phyloP scores from a whole-genome alignment of 1,139 yeast genomes.

The Protomyces lactucae-debilis region DNA sequence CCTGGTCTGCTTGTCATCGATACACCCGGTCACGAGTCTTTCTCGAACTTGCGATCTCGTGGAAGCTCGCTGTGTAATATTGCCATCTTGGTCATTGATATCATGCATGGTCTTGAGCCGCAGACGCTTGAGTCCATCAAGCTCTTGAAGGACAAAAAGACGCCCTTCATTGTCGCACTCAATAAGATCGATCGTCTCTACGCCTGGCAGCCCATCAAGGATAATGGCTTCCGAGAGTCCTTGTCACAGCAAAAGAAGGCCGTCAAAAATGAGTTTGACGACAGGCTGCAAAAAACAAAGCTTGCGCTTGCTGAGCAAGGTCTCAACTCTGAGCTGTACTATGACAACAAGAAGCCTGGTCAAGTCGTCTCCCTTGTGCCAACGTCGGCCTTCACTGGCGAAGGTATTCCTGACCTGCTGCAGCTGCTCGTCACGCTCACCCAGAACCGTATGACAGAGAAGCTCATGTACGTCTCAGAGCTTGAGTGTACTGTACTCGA shows the following conservation, averaged over 20 bases:
- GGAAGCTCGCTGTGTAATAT: conserved; percentile 99
- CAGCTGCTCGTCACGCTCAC: conserved; percentile 93
- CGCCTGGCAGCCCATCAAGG: conserved; percentile 86
- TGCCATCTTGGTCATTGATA: conserved; percentile 95
- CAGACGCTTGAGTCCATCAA: conserved; percentile 93
- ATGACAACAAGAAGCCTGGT: conserved; percentile 87
- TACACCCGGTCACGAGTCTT: conserved; percentile 99
- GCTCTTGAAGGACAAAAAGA: conserved; percentile 89
- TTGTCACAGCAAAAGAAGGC: conserved; percentile 72
- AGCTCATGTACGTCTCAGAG: conserved; percentile 89
- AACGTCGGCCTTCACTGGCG: conserved; percentile 98
- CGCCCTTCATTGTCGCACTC: conserved; percentile 94
- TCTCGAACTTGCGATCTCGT: conserved; percentile 93
- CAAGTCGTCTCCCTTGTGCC: conserved; percentile 95
- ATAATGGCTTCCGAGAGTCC: conserved; percentile 94
- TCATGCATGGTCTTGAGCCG: conserved; percentile 98
- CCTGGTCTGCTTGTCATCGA: conserved; percentile 96
- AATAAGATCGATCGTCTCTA: conserved; percentile 95
- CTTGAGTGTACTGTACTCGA: conserved; percentile 95
- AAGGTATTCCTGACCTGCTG: conserved; percentile 98
- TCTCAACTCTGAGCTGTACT: conserved; percentile 92
- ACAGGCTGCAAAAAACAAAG: conserved; percentile 77
- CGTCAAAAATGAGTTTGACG: conserved; percentile 88
- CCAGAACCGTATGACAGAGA: conserved; percentile 98
- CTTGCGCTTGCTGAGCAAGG: conserved; percentile 96